Percentiles rank a stretch among this genome's conserved stretches.
Conservation (phyloP, 768 basidiomycete genomes). For the Pleurotus tuber-regium region DNA sequence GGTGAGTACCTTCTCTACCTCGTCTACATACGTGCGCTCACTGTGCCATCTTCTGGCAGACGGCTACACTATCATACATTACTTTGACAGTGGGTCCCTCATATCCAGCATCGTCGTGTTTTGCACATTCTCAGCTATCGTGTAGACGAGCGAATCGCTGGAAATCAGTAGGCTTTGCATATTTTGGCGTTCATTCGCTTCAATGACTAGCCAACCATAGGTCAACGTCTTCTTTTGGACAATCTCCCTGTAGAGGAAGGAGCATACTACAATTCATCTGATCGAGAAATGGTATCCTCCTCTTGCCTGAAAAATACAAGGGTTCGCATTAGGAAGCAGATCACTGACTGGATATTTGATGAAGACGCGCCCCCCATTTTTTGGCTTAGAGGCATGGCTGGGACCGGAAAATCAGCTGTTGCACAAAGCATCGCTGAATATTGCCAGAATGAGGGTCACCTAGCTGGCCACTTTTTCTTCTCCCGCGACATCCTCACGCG, state of each 20-base stretch:
- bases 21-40: no score
- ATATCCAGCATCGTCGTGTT: background rate
- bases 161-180: background rate
- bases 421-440: constrained; percentile 18
- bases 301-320: background rate
- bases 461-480: constrained; percentile 32
- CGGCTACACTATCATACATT: no score
- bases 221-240: background rate
- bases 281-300: background rate
- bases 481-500: constrained; percentile 23
- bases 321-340: background rate
- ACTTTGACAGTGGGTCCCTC: no score
- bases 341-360: constrained; percentile 10
- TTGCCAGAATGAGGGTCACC: constrained; percentile 12
- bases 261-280: background rate
- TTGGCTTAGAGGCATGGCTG: constrained; percentile 19
- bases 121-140: background rate
- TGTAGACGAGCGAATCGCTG: background rate
- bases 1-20: background rate
- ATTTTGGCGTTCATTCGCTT: background rate
- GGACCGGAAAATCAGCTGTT: constrained; percentile 19
- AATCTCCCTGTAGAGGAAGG: background rate
- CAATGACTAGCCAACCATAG: background rate
- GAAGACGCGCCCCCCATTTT: background rate
- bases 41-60: no score